Evolutionary conservation across 768 basidiomycete species (phyloP), one percentile per base, ranked within the genome.

Genomic region (Galerina marginata): DNA sequence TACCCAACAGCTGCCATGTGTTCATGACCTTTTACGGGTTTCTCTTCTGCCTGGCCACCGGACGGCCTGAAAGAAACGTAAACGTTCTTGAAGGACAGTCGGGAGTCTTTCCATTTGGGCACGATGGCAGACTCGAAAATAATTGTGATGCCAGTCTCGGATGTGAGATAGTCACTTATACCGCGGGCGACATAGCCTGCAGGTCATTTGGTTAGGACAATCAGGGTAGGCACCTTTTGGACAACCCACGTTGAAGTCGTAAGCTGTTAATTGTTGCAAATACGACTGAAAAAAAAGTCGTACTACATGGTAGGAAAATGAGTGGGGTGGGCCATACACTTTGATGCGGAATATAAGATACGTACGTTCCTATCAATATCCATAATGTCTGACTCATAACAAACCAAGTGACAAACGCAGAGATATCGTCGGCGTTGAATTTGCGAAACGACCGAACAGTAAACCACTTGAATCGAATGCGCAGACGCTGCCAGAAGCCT

Each of bases 101-200:
- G 89, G 9, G 95, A 96, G 68, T 96, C 93, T 63, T 94, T 92
- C 95, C 96, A 97, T 72, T 94, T 95, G 2, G 97, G 96, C 9
- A 99, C 96, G 67, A 99, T 96, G 33, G 97, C 97, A 4, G 93
- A 95, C 74, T 99, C 97, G 72, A 98, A 98, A 54, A 96, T 92
- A 66, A 99, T 89, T 12, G 89, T 95, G 43, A 96, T 88, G 2
- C 97, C 97, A 0, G 96, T 97, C 71, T 95, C 92, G 0, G 90
- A 82, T 5, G 97, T 99, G 58, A 99, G 78, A 72, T 99, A 96
- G 73, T 95, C 89, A 63, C 95, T 96, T 49, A 99, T 90, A 6
- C 86, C 87, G 37, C 87, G 84, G 9, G 96, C 97, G 38, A 99
- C 83, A 67, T 89, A 91, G 69, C 89, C 94, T 92, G 71, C 48